Evolutionary conservation across 345 rosid species (phyloP), one percentile per base, ranked within the genome.

Genomic region (Corchorus capsularis): DNA sequence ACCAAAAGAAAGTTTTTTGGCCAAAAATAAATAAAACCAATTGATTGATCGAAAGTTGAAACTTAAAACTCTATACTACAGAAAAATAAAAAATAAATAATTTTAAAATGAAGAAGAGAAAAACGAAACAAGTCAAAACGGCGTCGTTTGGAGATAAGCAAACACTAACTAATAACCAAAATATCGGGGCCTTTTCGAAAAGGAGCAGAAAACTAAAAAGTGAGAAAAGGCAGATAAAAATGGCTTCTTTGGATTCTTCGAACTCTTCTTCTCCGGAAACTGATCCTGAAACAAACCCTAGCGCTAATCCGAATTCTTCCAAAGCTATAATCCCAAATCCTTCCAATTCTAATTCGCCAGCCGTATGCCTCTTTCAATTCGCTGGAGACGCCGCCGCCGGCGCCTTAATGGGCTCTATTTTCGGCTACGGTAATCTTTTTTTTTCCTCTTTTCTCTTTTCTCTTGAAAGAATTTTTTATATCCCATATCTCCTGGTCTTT

Each of bases 371-470:
- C 79, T 49, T 86, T 74, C 90, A 89, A 62, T 91, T 86, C 81
- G 93, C 89, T 0, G 89, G 87, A 54, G 97, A 93, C 86, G 80
- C 98, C 63, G 90, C 90, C 45, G 91, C 89, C n/a, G 99, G 99
- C 69, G 95, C 95, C 61, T 79, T 96, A 67, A 87, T 89, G 94
- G 97, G 98, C 76, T 89, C 97, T 74, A 85, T 93, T 66, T 91
- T 91, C 71, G 97, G 97, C 75, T 93, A 85, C 73, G 98, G 99
- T 93, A 52, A 13, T 6, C 53, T 12, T 55, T 46, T 60, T 27
- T 27, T 27, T 55, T 75, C 71, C 41, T 60, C 1, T 27, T 27
- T 55, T 75, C 71, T 34, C 39, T 49, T 5, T 52, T 37, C 3
- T 47, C 67, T 56, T 55, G 47, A 34, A n/a, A 4, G 41, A 12